Evolutionary conservation across 1,284 basidiomycete genomes (phyloP), one percentile per base, ranked within the genome.

Genomic region (Melampsora americana): DNA sequence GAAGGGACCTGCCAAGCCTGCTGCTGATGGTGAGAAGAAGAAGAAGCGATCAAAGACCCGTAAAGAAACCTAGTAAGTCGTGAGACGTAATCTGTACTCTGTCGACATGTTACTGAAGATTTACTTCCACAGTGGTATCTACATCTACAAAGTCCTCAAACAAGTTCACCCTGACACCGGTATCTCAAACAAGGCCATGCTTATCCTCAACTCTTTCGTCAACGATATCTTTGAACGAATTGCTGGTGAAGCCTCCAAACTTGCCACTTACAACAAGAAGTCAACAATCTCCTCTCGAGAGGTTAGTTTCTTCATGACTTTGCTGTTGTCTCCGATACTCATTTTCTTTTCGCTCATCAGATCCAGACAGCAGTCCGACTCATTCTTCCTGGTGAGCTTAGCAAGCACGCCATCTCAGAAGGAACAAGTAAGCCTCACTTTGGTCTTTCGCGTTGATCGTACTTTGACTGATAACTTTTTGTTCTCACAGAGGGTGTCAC

Each of bases 101-200:
- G 46, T 80, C 77, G 68, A 26, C 26, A 60, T 53, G 14, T 56
- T 28, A n/a, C n/a, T n/a, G n/a, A n/a, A n/a, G n/a, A n/a, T n/a
- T n/a, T n/a, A n/a, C n/a, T 44, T 30, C 16, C 50, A 80, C 32
- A 75, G 72, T 30, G 72, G 39, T 61, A 75, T 92, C 5, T 95
- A 95, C 86, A 93, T 95, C 84, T 94, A 94, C 88, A 94, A 81
- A 86, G 91, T 92, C 79, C 86, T 93, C 78, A 93, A 90, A 85
- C 91, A 93, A 83, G 93, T 96, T 78, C 93, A 96, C 86, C 94
- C 93, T 76, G 94, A 96, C 83, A 95, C 92, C 79, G 94, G 94
- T 89, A 95, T 95, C 84, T 90, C 91, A 78, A 95, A 95, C 89
- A 96, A 95, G 87, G 93, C 93, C 59, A 96, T 96, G 93, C 89